Evolutionary conservation across 2,329 filamentous ascomycete genomes (phyloP).

Genomic region (Cladophialophora yegresii): DNA sequence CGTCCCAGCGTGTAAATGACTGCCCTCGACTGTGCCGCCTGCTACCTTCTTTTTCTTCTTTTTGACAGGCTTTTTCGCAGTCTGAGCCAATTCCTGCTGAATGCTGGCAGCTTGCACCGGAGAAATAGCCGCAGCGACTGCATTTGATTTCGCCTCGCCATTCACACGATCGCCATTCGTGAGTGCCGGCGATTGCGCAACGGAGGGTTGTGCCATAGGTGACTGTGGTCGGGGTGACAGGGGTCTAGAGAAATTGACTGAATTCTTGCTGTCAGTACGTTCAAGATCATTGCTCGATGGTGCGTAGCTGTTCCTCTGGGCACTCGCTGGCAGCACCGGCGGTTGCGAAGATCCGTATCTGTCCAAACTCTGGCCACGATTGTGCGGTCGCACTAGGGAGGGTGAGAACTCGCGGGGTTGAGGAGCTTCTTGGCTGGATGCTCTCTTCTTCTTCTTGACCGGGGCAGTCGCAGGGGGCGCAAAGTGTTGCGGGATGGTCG

Average conservation of each 20-base stretch:
- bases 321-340: conserved; percentile 6
- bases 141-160: background rate
- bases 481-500: conserved; percentile 64
- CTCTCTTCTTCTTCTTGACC: conserved; percentile 43
- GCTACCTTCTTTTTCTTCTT: conserved; percentile 38
- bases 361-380: conserved; percentile 48
- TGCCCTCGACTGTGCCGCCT: conserved; percentile 38
- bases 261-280: conserved; percentile 46
- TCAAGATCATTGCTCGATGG: conserved; percentile 42
- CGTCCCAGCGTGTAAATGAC: conserved; percentile 36
- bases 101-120: conserved; percentile 35
- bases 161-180: conserved; percentile 17
- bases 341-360: conserved; percentile 24
- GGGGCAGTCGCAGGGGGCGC: conserved; percentile 35
- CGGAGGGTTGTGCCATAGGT: conserved; percentile 19
- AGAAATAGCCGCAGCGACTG: conserved; percentile 33
- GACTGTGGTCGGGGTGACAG: conserved; percentile 44
- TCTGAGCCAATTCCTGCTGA: conserved; percentile 37
- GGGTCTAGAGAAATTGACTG: conserved; percentile 53
- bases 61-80: conserved; percentile 39
- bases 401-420: conserved; percentile 51
- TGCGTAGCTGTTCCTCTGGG: conserved; percentile 10
- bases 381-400: conserved; percentile 42
- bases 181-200: conserved; percentile 1
- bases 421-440: conserved; percentile 55